These are phyloP conservation scores for Globisporangium iwayamae DNA, from an alignment of 352 stramenopile genomes.

Conservation along the genomic window DNA sequence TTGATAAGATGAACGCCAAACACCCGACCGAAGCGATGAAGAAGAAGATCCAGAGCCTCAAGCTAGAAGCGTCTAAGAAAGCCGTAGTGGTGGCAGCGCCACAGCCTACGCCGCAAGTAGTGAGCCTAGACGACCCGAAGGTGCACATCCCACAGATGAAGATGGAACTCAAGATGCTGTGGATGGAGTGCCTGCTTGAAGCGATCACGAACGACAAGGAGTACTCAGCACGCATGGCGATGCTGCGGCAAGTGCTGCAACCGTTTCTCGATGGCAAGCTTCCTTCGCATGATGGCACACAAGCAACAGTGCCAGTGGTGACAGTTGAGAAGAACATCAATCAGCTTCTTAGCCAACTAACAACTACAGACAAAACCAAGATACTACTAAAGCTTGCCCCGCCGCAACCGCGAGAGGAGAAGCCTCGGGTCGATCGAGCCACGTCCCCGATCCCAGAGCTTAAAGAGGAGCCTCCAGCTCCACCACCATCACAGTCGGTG, in stretches of 20 bases:
- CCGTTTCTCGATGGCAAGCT: conserved; percentile 46
- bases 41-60: conserved; percentile 21
- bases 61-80: conserved; percentile 17
- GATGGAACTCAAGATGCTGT: conserved; percentile 56
- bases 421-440: conserved; percentile 20
- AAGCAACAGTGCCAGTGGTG: conserved; percentile 13
- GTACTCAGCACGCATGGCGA: conserved; percentile 35
- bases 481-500: not conserved
- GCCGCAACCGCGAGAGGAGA: conserved; percentile 1
- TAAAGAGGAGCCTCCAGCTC: conserved; percentile 7
- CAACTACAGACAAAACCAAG: conserved; percentile 22
- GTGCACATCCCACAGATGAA: conserved; percentile 32
- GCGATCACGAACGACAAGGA: conserved; percentile 39
- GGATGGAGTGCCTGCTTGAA: conserved; percentile 50
- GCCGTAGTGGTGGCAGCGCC: conserved; percentile 2
- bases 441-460: conserved; percentile 35
- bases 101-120: not conserved
- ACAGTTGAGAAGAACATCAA: conserved; percentile 29
- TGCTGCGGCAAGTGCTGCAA: conserved; percentile 43
- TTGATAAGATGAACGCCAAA: conserved; percentile 49
- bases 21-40: conserved; percentile 38
- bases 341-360: conserved; percentile 24
- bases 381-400: conserved; percentile 26
- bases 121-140: conserved; percentile 34
- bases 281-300: not conserved